Evolutionary conservation across 2,329 filamentous ascomycete species (phyloP), one percentile per base, ranked within the genome.

Genomic region (Penicillium decumbens): DNA sequence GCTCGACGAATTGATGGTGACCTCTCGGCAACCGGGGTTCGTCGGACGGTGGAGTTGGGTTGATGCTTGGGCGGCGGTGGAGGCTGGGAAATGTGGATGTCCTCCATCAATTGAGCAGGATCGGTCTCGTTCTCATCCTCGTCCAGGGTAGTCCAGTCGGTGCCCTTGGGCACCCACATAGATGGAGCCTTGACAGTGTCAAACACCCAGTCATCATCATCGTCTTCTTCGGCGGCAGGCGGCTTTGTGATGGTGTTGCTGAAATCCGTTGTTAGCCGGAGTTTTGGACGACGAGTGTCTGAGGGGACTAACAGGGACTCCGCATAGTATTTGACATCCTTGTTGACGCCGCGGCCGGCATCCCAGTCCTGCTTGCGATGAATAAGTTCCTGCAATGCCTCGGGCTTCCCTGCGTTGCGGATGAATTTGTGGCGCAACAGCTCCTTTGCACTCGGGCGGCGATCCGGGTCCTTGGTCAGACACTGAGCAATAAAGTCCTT

Each of bases 181-280:
- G 87, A 89, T 6, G 77, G 70, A 9, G 81, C 80, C 69, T 88
- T 93, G 65, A 97, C 84, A 0, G 92, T 97, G 64, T 96, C 92
- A 66, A 97, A 97, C 2, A 95, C 86, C 92, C 92, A 97, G 56
- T 88, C 91, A 56, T 95, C 89, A 13, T 88, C 78, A n/a, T 88
- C 27, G 6, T 28, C 78, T 4, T 90, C 85, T 32, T 77, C 82
- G 2, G 81, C 78, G 2, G 41, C 12, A 29, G 37, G 32, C 7
- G 80, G 78, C 46, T 65, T 61, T 24, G 66, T 64, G 30, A 95
- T 80, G 7, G 81, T 84, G 60, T 86, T 82, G 42, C 77, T 80
- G 49, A n/a, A 12, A 41, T 25, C 23, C 6, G 7, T 18, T 45
- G 38, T 60, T 59, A 68, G 60, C 37, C 4, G 41, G 38, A 10